Percentiles rank a stretch among this genome's conserved stretches.
phyloP scores from a whole-genome alignment of 371 early-diverging fungal genomes.

The Saksenaea vasiformis region DNA sequence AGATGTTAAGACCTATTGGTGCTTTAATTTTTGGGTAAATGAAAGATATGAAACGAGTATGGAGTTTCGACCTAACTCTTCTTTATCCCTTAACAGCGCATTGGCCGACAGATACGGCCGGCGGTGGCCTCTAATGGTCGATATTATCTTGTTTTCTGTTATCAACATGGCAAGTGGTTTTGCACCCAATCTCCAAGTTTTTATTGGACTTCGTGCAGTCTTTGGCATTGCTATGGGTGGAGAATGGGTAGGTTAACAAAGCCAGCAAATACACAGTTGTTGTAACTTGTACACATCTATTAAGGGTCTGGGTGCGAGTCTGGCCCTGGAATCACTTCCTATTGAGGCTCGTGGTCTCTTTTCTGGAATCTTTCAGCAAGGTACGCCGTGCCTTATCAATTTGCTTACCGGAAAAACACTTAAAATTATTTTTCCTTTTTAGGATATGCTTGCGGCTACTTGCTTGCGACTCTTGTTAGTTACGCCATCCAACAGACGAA shows the following conservation, averaged over 20 bases:
- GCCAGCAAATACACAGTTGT: not conserved
- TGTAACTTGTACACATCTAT: not conserved
- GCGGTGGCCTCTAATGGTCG: slow-evolving; percentile 67
- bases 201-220: slow-evolving; percentile 43
- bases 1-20: slow-evolving; percentile 71
- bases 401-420: not conserved
- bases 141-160: slow-evolving; percentile 64
- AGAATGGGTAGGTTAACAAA: slow-evolving; percentile 58
- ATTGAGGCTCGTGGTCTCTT: slow-evolving; percentile 70
- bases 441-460: slow-evolving; percentile 68
- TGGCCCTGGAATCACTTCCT: slow-evolving; percentile 72
- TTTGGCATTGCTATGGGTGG: slow-evolving; percentile 72
- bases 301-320: slow-evolving; percentile 69
- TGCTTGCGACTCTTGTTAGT: slow-evolving; percentile 64
- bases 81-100: slow-evolving; percentile 18
- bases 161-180: slow-evolving; percentile 73
- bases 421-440: not conserved
- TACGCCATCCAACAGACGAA: slow-evolving; percentile 47
- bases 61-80: not conserved
- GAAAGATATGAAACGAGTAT: not conserved
- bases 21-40: slow-evolving; percentile 69
- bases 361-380: slow-evolving; percentile 75
- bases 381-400: not conserved
- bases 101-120: slow-evolving; percentile 71
- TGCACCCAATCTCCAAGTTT: slow-evolving; percentile 51